A percentile compares a stretch with the other conserved stretches of the same genome.
Evolutionary conservation across 1,284 basidiomycete species (phyloP).

Genomic region (Leccinum fallax): DNA sequence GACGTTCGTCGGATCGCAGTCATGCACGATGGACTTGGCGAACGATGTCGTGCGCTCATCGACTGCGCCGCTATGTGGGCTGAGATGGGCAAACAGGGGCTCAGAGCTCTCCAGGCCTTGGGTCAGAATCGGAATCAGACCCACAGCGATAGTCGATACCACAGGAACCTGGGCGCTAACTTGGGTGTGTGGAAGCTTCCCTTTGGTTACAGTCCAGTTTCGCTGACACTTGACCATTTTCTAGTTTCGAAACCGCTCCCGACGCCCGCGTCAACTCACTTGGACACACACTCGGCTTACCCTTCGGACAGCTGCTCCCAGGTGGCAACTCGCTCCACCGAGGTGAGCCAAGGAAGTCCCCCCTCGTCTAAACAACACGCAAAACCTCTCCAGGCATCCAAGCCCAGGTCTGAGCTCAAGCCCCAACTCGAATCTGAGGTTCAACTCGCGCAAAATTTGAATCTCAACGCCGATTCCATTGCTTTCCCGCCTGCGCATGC

Average conservation of each 20-base stretch:
- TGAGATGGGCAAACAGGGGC: conserved; percentile 62
- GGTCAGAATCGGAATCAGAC: not conserved
- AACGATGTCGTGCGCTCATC: conserved; percentile 62
- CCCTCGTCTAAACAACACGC: not conserved
- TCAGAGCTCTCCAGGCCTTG: conserved; percentile 41
- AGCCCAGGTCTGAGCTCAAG: not conserved
- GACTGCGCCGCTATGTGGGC: conserved; percentile 69
- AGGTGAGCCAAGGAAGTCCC: conserved; percentile 16
- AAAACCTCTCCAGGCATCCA: not conserved
- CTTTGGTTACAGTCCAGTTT: too few relatives aligned
- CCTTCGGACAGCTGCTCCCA: conserved; percentile 57
- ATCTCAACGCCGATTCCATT: too few relatives aligned
- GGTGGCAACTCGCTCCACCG: conserved; percentile 16
- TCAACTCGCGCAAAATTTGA: too few relatives aligned
- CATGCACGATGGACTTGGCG: conserved; percentile 60
- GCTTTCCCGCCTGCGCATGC: conserved; percentile 60
- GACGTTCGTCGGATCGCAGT: conserved; percentile 51
- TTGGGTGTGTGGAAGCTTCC: too few relatives aligned
- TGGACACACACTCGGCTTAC: conserved; percentile 8
- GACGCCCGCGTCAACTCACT: not conserved
- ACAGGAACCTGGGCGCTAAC: too few relatives aligned
- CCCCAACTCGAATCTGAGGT: too few relatives aligned
- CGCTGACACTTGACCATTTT: too few relatives aligned
- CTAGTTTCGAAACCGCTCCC: too few relatives aligned
- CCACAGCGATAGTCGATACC: too few relatives aligned